These are phyloP conservation scores for Yamadazyma kanchanaburiensis DNA, from an alignment of 1,139 yeast species.

Conservation along the genomic window DNA sequence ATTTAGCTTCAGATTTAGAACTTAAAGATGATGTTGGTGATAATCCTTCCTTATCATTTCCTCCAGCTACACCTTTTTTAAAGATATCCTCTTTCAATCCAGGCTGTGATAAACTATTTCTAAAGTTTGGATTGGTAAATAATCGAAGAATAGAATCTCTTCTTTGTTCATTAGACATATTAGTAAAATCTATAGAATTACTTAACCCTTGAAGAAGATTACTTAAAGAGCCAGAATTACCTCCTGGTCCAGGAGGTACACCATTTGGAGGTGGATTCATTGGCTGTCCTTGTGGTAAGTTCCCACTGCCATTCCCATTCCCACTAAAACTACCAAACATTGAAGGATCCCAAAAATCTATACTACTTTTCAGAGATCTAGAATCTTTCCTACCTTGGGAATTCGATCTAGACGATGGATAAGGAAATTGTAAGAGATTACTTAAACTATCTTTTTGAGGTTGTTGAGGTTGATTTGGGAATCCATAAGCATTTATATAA, in stretches of 20 bases:
- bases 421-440: constrained; percentile 22
- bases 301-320: neutral
- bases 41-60: constrained; percentile 5
- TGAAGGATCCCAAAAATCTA: constrained; percentile 17
- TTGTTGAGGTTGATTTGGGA: constrained; percentile 1
- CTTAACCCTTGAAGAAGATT: constrained; percentile 36
- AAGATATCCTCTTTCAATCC: constrained; percentile 42
- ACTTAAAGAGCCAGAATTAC: constrained; percentile 25
- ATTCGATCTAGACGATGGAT: constrained; percentile 10
- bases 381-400: constrained; percentile 12
- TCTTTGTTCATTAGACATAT: constrained; percentile 42
- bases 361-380: constrained; percentile 20
- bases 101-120: constrained; percentile 8
- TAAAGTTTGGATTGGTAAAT: constrained; percentile 25
- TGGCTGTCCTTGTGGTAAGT: neutral
- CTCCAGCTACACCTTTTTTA: constrained; percentile 9
- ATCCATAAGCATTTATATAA: constrained; percentile 12
- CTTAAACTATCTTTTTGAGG: constrained; percentile 37
- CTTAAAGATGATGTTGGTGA: constrained; percentile 39
- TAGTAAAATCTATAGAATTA: constrained; percentile 37
- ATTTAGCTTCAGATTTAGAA: constrained; percentile 27
- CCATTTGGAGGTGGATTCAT: constrained; percentile 2
- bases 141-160: constrained; percentile 40
- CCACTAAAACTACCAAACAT: constrained; percentile 16
- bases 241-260: too few species aligned